Conservation (phyloP, 805 yeast species). For the Starmerella lactis-condensi region DNA sequence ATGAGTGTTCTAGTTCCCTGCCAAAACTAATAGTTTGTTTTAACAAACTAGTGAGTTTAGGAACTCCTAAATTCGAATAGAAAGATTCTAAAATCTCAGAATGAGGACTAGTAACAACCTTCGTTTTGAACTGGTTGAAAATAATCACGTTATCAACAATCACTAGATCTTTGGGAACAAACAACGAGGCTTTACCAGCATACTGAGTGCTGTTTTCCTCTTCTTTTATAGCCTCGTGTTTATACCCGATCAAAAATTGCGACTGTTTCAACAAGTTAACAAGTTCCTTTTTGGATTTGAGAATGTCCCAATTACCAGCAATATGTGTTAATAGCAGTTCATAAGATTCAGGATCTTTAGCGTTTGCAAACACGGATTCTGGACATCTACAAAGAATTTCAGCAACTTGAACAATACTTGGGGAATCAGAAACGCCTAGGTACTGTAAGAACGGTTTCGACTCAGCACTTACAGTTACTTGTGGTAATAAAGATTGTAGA, state of each 20-base stretch:
- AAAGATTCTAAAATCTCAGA: slow-evolving; percentile 19
- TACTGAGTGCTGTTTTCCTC: slow-evolving; percentile 2
- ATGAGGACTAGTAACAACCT: slow-evolving; percentile 23
- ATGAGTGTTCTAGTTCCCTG: too few relatives aligned
- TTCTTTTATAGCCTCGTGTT: slow-evolving; percentile 1
- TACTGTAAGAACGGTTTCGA: slow-evolving; percentile 20
- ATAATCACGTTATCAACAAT: slow-evolving; percentile 24
- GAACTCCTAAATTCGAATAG: slow-evolving; percentile 20
- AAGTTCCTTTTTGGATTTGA: slow-evolving; percentile 9
- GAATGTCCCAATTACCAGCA: slow-evolving; percentile 7
- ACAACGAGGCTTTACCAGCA: slow-evolving; percentile 14
- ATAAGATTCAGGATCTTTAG: slow-evolving; percentile 18
- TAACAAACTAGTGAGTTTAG: slow-evolving; percentile 17
- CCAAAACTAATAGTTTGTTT: slow-evolving; percentile 19
- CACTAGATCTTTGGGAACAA: slow-evolving; percentile 18
- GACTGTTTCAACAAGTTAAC: slow-evolving; percentile 17
- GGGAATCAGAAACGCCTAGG: slow-evolving; percentile 22
- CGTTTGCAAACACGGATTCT: slow-evolving; percentile 7
- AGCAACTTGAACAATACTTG: slow-evolving; percentile 21
- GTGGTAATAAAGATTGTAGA: slow-evolving; percentile 7
- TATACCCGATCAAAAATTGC: slow-evolving; percentile 19
- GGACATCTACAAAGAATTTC: slow-evolving; percentile 5
- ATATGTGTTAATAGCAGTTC: slow-evolving; percentile 9
- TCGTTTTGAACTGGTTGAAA: slow-evolving; percentile 22
- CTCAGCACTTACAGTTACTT: slow-evolving; percentile 6